Evolutionary conservation across 225 moss, liverwort and hornwort species (phyloP).

Genomic region (Rhytidiadelphus loreus): DNA sequence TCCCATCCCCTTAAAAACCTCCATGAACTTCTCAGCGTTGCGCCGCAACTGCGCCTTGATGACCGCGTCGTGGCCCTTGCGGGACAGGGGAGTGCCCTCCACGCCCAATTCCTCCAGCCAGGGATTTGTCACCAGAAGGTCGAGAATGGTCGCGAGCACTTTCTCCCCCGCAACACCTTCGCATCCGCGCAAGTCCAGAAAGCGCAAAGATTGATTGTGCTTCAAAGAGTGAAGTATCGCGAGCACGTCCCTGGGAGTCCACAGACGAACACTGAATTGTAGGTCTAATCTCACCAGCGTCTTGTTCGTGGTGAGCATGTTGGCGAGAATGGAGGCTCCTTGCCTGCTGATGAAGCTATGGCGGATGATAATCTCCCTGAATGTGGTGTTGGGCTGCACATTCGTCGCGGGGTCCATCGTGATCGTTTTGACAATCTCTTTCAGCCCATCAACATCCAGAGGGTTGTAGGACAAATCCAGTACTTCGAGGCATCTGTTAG

Average conservation of each 20-base stretch:
- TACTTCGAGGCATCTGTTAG: slow-evolving; percentile 28
- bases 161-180: slow-evolving; percentile 45
- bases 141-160: slow-evolving; percentile 39
- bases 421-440: slow-evolving; percentile 48
- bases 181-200: slow-evolving; percentile 41
- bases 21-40: slow-evolving; percentile 44
- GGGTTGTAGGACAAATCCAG: slow-evolving; percentile 47
- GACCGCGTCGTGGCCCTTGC: slow-evolving; percentile 50
- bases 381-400: slow-evolving; percentile 29
- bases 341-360: slow-evolving; percentile 35
- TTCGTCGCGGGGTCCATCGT: slow-evolving; percentile 34
- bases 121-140: slow-evolving; percentile 41
- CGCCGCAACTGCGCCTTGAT: slow-evolving; percentile 47
- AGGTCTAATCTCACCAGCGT: slow-evolving; percentile 41
- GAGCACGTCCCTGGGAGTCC: slow-evolving; percentile 40
- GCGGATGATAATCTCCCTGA: slow-evolving; percentile 41
- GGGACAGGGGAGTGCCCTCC: slow-evolving; percentile 41
- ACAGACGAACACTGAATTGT: slow-evolving; percentile 34
- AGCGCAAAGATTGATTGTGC: slow-evolving; percentile 32
- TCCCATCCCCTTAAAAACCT: slow-evolving; percentile 57
- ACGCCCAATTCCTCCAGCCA: slow-evolving; percentile 49
- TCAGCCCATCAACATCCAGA: slow-evolving; percentile 30
- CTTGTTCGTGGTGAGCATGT: slow-evolving; percentile 39
- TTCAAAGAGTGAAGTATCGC: slow-evolving; percentile 27
- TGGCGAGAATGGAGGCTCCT: slow-evolving; percentile 32